These are phyloP conservation scores for Saccharum spontaneum DNA, from an alignment of 176 grass and related monocot species.

Conservation along the genomic window DNA sequence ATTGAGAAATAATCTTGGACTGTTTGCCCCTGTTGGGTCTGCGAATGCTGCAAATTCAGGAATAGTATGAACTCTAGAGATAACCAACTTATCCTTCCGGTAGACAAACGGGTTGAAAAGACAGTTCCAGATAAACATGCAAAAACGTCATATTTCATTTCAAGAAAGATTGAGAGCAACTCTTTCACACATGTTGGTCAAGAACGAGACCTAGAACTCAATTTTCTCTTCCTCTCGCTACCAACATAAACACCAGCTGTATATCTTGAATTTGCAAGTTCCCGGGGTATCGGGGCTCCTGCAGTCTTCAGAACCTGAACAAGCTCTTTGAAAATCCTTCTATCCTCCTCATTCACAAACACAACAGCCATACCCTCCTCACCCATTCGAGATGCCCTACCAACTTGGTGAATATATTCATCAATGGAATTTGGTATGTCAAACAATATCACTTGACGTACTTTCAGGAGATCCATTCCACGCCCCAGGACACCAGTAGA, in stretches of 20 bases:
- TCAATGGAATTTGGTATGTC: constrained; percentile 89
- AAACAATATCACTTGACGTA: constrained; percentile 86
- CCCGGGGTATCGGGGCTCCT: constrained; percentile 68
- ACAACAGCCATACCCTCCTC: constrained; percentile 66
- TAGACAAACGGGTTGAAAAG: neutral
- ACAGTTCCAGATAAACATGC: constrained; percentile 1
- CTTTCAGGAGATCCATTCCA: constrained; percentile 83
- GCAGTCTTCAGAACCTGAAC: constrained; percentile 59
- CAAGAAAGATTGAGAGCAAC: constrained; percentile 27
- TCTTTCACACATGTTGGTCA: constrained; percentile 30
- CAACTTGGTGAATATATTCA: constrained; percentile 88
- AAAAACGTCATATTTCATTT: neutral
- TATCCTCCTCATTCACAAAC: constrained; percentile 87
- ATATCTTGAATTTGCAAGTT: constrained; percentile 69
- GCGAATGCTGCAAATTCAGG: constrained; percentile 18
- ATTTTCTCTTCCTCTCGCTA: constrained; percentile 61
- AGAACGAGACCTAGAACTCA: constrained; percentile 28
- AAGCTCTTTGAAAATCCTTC: constrained; percentile 77
- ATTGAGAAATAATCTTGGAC: constrained; percentile 8
- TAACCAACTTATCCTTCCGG: neutral
- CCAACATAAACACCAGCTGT: constrained; percentile 27
- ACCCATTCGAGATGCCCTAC: constrained; percentile 86
- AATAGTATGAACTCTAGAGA: constrained; percentile 2
- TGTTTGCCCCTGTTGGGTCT: neutral
- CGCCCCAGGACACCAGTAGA: constrained; percentile 80